Base-by-base conservation (phyloP, 2,329 filamentous ascomycete genomes). In the Penicillium sp. region DNA sequence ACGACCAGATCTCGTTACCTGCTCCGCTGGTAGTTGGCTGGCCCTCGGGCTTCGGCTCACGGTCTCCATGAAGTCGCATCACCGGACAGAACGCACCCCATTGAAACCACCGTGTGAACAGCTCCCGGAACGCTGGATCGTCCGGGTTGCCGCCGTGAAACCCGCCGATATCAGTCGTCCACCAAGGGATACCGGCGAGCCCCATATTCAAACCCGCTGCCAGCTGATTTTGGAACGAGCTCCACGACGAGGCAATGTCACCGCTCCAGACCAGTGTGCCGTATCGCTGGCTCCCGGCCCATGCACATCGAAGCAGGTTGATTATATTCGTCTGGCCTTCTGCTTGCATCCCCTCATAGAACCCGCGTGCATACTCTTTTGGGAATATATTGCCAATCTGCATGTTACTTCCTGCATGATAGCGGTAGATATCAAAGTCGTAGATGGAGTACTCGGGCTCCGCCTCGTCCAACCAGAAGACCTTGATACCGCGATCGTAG, bases 391-490 rank as follows among this genome's bases (percentile, higher is more conserved):
- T 87, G 0, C 84, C 84, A 33, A 86, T 75, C 10, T 74, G 69
- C 5, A 82, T 56, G 51, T 82, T 80, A 3, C 79, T 70, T 0
- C 83, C 82, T 1, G 70, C 69, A 54, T 81, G 74, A 66, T 86
- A 86, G 16, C 83, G 79, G 64, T 83, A 87, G 56, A 82, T 82
- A 50, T 87, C 85, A 61, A 86, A 87, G 63, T 87, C 83, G 63
- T 88, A 87, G 10, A 76, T 75, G 0, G 70, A 74, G 59, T 86
- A 87, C 63, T 88, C 84, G 0, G 84, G 84, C 60, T 88, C 85
- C 0, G 85, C 85, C 64, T 88, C 85, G 57, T 88, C 85, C 0
- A 88, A 76, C 85, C 85, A 88, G 67, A 87, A 88, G 0, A 81
- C 69, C 52, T 79, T 78, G 66, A 88, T 82, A 2, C 85, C 85